phyloP scores from a whole-genome alignment of 225 moss, liverwort and hornwort genomes.

The Sphagnum contortum region DNA sequence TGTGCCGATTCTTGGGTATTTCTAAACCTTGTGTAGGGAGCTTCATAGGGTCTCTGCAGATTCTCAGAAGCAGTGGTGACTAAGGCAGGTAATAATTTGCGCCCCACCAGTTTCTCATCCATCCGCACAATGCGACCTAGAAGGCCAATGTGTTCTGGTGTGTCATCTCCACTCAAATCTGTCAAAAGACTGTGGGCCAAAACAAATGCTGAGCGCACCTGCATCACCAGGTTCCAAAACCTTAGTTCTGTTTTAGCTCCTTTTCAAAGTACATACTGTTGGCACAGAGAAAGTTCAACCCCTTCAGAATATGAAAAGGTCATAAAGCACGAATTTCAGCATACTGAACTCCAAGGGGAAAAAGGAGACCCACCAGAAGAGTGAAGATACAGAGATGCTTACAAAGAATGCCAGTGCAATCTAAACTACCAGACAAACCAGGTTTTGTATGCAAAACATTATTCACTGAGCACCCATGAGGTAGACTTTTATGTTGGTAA shows the following conservation, averaged over 20 bases:
- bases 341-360: background rate
- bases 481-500: too few relatives aligned
- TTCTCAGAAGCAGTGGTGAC: constrained; percentile 20
- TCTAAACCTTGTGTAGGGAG: constrained; percentile 10
- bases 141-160: constrained; percentile 41
- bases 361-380: background rate
- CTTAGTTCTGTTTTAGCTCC: too few relatives aligned
- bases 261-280: background rate
- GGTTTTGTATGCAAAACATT: too few relatives aligned
- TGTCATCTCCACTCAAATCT: constrained; percentile 55
- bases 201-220: constrained; percentile 94
- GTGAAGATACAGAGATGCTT: background rate
- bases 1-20: constrained; percentile 11
- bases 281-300: background rate
- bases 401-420: background rate
- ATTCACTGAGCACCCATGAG: too few relatives aligned
- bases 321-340: too few relatives aligned
- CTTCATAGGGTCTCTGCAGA: constrained; percentile 24
- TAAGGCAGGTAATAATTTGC: constrained; percentile 30
- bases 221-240: background rate
- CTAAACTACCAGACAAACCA: too few relatives aligned
- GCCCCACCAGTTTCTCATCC: constrained; percentile 63
- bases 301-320: too few relatives aligned
- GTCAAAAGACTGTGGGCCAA: constrained; percentile 84
- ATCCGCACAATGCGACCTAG: constrained; percentile 84